Base-by-base conservation (phyloP, 169 alveolate species). In the Babesia gibsoni region DNA sequence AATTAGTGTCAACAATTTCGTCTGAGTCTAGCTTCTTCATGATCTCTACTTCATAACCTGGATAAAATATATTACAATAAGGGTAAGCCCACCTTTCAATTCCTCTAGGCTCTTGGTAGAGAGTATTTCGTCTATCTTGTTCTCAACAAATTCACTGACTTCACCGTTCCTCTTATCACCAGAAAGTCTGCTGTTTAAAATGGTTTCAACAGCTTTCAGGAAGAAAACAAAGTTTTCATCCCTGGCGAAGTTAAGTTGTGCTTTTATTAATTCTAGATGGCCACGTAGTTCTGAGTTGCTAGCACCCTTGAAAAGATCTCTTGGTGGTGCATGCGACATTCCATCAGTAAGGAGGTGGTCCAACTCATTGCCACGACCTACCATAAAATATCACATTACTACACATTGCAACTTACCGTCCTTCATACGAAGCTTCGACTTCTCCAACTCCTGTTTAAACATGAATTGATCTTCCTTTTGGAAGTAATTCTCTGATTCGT, bases 41-140 rank as follows among this genome's bases (percentile, higher is more conserved):
- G 0, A 92, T 92, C 52, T 88, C 92, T 8, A 43, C 53, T 42
- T 92, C 92, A 43, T 87, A 81, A 39, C 81, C 93, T 22, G 54
- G 66, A 27, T 82, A 41, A 43, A 64, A 88, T 58, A 67, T 81
- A 46, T 25, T 33, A 23, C 77, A 80, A 6, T 67, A 79, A 33
- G 68, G 35, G 53, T 79, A 54, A 66, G 87, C 63, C 42, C 29
- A 48, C 69, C 79, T 36, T 63, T 75, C 45, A 61, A 53, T 42
- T 90, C 85, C 18, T 52, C 42, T 30, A 65, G 43, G 22, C 59
- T 75, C 42, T 70, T 75, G 18, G 56, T 78, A 16, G 59, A 48
- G 39, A 78, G 64, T 18, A 78, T 61, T 52, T 16, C 16, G 45
- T 78, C 83, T 29, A 78, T 67, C 53, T 78, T 78, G 49, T n/a